Evolutionary conservation across 495 filamentous ascomycete species (phyloP), one percentile per base, ranked within the genome.

Genomic region (Sphaerosporella brunnea): DNA sequence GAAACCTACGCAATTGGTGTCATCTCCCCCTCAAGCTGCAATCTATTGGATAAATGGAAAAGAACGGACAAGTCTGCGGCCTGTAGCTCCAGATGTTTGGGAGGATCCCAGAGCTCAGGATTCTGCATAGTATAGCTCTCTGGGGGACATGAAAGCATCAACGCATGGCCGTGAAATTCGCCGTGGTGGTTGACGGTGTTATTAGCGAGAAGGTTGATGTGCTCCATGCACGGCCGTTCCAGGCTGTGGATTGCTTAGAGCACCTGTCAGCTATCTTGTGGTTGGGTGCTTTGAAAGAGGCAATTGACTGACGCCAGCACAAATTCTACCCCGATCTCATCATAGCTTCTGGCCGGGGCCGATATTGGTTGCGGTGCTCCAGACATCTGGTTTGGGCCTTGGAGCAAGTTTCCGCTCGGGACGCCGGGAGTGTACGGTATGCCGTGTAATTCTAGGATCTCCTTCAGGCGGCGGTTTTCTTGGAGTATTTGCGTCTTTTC

Each of bases 181-280:
- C 62, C 65, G 47, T 66, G 67, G 35, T 54, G 55, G 45, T 43
- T 32, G 34, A 52, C 35, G 30, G 46, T 37, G 47, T 73, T 72
- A 61, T 65, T 64, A 40, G 72, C 68, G 23, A 72, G 65, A 48
- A 78, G 73, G 49, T 79, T 64, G 50, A 59, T 36, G 64, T 96
- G 90, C 58, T 90, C 82, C 70, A 92, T 88, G 71, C 90, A 97
- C 8, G 85, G 85, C 53, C 76, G 75, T 71, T 97, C 90, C 64
- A 97, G 78, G 63, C 88, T 95, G 65, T 60, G 25, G 38, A 40
- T 28, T 48, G 44, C 55, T 57, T 55, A 54, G 49, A 39, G 46
- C n/a, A 2, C 37, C 13, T 51, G 51, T 56, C 46, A 53, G 30
- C 49, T 40, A 15, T 18, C 20, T 18, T 20, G 15, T 40, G 15